phyloP scores from a whole-genome alignment of 1,139 yeast species.

The Zygosaccharomyces pseudobailii region DNA sequence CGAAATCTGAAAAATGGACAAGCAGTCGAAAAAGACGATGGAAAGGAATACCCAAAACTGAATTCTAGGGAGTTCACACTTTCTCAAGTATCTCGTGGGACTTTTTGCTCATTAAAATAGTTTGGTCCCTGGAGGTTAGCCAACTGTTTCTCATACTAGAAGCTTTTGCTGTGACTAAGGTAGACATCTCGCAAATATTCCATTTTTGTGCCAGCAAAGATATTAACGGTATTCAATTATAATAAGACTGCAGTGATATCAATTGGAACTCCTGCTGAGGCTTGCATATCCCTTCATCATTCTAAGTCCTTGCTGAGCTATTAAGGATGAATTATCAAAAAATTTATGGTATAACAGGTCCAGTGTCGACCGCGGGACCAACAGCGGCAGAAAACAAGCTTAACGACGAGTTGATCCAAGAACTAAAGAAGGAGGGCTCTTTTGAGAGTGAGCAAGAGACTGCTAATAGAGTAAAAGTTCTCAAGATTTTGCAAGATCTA shows the following conservation, averaged over 20 bases:
- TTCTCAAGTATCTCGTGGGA: neutral
- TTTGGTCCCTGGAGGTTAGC: neutral
- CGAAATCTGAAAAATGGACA: neutral
- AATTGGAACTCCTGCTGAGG: neutral
- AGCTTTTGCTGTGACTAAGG: neutral
- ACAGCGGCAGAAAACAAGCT: constrained; percentile 71
- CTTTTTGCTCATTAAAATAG: neutral
- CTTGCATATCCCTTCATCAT: neutral
- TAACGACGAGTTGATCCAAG: constrained; percentile 73
- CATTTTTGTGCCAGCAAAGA: neutral
- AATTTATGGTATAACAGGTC: constrained; percentile 80
- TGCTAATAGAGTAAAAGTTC: constrained; percentile 68
- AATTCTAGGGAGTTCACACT: neutral
- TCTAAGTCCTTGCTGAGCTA: neutral
- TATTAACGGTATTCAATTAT: too few relatives aligned
- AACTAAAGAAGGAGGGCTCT: constrained; percentile 77
- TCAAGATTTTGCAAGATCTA: constrained; percentile 63
- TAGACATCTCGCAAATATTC: neutral
- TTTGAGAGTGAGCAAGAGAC: constrained; percentile 85
- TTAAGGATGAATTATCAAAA: constrained; percentile 31
- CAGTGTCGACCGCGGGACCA: constrained; percentile 79
- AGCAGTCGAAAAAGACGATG: neutral
- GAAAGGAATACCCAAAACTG: neutral
- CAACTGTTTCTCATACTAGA: neutral
- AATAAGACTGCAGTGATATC: neutral